phyloP scores from a whole-genome alignment of 805 yeast species.

The Pichia deserticola region DNA sequence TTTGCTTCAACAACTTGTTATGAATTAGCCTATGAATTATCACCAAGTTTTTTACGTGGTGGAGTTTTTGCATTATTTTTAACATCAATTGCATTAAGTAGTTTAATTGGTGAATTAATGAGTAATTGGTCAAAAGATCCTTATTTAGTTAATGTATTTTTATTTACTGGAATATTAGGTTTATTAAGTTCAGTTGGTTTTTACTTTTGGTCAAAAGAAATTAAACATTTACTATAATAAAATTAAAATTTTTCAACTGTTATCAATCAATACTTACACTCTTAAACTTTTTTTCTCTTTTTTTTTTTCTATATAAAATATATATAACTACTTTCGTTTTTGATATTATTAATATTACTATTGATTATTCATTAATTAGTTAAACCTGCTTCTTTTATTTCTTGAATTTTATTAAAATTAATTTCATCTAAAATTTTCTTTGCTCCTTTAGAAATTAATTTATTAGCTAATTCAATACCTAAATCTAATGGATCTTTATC shows the following conservation, averaged over 20 bases:
- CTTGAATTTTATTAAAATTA: constrained; percentile 57
- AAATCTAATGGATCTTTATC: constrained; percentile 58
- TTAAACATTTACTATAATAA: background rate
- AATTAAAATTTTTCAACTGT: background rate
- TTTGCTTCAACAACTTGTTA: constrained; percentile 45
- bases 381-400: constrained; percentile 31
- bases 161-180: constrained; percentile 30
- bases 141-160: constrained; percentile 31
- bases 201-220: constrained; percentile 3
- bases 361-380: constrained; percentile 7
- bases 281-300: too few species aligned
- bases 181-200: constrained; percentile 6
- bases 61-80: constrained; percentile 38
- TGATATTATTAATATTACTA: background rate
- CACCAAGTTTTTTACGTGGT: constrained; percentile 45
- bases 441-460: constrained; percentile 70
- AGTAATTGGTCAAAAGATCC: constrained; percentile 36
- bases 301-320: too few species aligned
- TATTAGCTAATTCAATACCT: constrained; percentile 64
- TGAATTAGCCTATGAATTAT: constrained; percentile 46
- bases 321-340: too few species aligned
- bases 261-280: too few species aligned
- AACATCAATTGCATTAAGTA: constrained; percentile 37
- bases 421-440: constrained; percentile 73
- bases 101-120: constrained; percentile 36